phyloP scores from a whole-genome alignment of 306 rosid species.

The Dryas alaskensis region DNA sequence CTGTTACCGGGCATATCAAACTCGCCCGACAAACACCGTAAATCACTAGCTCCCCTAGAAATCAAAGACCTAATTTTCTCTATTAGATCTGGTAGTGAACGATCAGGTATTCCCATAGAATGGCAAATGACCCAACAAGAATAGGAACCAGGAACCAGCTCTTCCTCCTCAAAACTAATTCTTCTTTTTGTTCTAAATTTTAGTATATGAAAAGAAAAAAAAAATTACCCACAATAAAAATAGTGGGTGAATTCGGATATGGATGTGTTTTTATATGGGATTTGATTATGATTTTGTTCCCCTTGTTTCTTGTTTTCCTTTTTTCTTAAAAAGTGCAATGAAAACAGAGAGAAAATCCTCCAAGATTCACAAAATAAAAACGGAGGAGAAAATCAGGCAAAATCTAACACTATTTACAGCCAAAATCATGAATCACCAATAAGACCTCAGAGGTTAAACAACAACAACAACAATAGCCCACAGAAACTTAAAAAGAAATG shows the following conservation, averaged over 20 bases:
- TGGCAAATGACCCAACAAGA: constrained; percentile 37
- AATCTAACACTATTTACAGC: constrained; percentile 50
- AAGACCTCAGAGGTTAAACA: constrained; percentile 19
- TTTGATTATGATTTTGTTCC: constrained; percentile 23
- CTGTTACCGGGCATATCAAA: constrained; percentile 52
- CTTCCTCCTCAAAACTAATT: constrained; percentile 27
- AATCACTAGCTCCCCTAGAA: constrained; percentile 47
- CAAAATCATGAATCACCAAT: constrained; percentile 17
- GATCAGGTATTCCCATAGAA: constrained; percentile 96
- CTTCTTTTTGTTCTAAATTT: constrained; percentile 27
- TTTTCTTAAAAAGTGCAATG: constrained; percentile 20
- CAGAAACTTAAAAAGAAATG: not conserved
- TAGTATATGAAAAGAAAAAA: constrained; percentile 27
- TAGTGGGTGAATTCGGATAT: constrained; percentile 50
- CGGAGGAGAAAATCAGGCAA: constrained; percentile 49
- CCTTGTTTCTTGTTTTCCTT: constrained; percentile 19
- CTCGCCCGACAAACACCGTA: constrained; percentile 31
- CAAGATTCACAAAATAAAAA: constrained; percentile 53
- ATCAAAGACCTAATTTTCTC: constrained; percentile 66
- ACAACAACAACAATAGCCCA: constrained; percentile 18
- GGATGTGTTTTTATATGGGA: constrained; percentile 32
- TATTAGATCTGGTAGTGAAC: constrained; percentile 64
- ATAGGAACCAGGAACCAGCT: constrained; percentile 20
- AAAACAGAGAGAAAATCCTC: constrained; percentile 47
- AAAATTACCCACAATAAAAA: constrained; percentile 66